phyloP scores from a whole-genome alignment of 768 basidiomycete genomes.

The Lyophyllum shimeji region DNA sequence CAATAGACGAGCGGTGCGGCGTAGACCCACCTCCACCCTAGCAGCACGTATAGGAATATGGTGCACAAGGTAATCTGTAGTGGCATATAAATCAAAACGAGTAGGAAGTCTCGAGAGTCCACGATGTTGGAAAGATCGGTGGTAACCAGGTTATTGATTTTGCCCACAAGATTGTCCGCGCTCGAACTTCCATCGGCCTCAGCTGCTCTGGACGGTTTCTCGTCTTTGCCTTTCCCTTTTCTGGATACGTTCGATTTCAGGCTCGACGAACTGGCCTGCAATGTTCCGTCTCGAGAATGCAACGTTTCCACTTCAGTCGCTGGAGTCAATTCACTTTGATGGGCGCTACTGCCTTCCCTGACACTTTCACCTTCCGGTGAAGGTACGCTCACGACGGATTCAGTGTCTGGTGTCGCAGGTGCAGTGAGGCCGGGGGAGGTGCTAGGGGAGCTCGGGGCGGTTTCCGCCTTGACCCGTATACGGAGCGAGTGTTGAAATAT shows the following conservation, averaged over 20 bases:
- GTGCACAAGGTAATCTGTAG: conserved; percentile 39
- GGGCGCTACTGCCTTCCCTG: neutral
- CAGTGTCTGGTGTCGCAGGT: conserved; percentile 15
- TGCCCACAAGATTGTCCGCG: conserved; percentile 59
- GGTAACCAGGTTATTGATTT: conserved; percentile 75
- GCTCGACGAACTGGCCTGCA: conserved; percentile 17
- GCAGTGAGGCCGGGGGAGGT: conserved; percentile 9
- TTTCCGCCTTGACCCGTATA: conserved; percentile 56
- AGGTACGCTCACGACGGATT: conserved; percentile 4
- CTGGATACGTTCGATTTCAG: conserved; percentile 9
- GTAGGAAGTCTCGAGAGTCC: conserved; percentile 33
- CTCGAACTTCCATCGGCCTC: conserved; percentile 17
- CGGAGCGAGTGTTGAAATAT: conserved; percentile 51
- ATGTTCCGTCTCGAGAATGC: conserved; percentile 19
- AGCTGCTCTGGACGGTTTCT: conserved; percentile 4
- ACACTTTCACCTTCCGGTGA: conserved; percentile 5
- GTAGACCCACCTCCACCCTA: conserved; percentile 45
- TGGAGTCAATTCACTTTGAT: conserved; percentile 2
- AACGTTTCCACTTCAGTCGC: conserved; percentile 16
- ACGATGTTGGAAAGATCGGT: conserved; percentile 51
- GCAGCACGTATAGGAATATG: conserved; percentile 42
- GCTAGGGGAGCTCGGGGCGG: conserved; percentile 11
- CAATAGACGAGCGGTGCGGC: neutral
- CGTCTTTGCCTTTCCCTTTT: conserved; percentile 13
- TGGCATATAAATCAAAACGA: conserved; percentile 38